A percentile compares a stretch with the other conserved stretches of the same genome.
phyloP scores from a whole-genome alignment of 2,329 filamentous ascomycete genomes.

The Xylariaceae sp. region DNA sequence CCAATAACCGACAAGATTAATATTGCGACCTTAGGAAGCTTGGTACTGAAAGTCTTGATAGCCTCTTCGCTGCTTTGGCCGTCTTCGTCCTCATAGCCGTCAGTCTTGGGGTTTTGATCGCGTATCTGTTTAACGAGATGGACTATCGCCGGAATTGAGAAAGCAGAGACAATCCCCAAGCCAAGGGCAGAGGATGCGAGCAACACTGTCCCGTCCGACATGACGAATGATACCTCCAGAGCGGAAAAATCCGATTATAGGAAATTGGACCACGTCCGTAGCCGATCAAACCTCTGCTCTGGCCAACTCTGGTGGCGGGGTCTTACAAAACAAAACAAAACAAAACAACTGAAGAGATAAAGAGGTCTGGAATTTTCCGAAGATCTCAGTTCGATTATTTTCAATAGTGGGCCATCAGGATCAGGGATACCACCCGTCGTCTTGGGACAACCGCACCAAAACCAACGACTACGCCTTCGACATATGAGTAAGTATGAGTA shows the following conservation, averaged over 20 bases:
- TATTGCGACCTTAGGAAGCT: conserved; percentile 61
- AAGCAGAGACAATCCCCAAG: conserved; percentile 34
- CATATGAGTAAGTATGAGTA: too few species aligned
- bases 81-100: conserved; percentile 72
- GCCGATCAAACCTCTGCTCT: neutral
- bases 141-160: conserved; percentile 36
- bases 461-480: neutral
- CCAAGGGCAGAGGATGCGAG: conserved; percentile 38
- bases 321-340: neutral
- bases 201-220: conserved; percentile 15
- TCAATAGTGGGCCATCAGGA: conserved; percentile 10
- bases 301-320: neutral
- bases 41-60: conserved; percentile 66
- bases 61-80: conserved; percentile 71
- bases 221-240: neutral
- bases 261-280: neutral
- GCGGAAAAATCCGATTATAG: neutral
- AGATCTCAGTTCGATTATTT: neutral
- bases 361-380: neutral
- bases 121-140: conserved; percentile 32
- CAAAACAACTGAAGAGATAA: neutral
- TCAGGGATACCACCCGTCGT: neutral
- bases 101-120: conserved; percentile 42
- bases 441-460: neutral
- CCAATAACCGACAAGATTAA: conserved; percentile 61